Evolutionary conservation across 306 rosid species (phyloP).

Genomic region (Prunus dulcis): DNA sequence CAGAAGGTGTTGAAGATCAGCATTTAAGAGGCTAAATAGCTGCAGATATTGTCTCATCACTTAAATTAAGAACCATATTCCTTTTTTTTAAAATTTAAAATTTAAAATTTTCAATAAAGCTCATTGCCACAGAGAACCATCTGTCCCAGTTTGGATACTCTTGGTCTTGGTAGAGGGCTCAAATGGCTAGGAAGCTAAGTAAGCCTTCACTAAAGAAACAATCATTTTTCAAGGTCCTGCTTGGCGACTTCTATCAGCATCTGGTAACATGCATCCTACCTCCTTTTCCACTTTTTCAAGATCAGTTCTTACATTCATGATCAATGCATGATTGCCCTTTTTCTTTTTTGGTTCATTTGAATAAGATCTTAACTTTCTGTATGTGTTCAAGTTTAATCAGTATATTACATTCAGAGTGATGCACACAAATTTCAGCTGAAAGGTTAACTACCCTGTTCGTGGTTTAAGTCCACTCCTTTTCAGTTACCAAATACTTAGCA

Average conservation of each 20-base stretch:
- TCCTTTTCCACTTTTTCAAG: neutral
- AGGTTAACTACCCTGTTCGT: too few relatives aligned
- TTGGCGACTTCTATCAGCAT: neutral
- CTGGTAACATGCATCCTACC: constrained; percentile 1
- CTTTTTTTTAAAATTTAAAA: too few relatives aligned
- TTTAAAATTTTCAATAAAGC: neutral
- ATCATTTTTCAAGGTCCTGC: constrained; percentile 5
- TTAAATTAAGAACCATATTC: too few relatives aligned
- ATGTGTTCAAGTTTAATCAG: too few relatives aligned
- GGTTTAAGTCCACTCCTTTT: too few relatives aligned
- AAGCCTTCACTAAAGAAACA: neutral
- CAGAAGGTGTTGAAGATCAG: neutral
- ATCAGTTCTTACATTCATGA: neutral
- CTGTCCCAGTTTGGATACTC: neutral
- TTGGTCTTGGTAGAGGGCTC: neutral
- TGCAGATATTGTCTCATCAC: too few relatives aligned
- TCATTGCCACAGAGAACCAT: neutral
- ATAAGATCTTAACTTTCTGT: too few relatives aligned
- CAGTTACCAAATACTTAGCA: too few relatives aligned
- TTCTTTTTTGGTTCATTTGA: neutral
- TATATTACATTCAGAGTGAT: too few relatives aligned
- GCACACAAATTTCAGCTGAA: too few relatives aligned
- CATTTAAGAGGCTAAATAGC: too few relatives aligned
- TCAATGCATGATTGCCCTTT: neutral
- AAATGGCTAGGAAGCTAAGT: neutral